Conservation (phyloP, 2,329 filamentous ascomycete species). For the Aspergillus sp. region DNA sequence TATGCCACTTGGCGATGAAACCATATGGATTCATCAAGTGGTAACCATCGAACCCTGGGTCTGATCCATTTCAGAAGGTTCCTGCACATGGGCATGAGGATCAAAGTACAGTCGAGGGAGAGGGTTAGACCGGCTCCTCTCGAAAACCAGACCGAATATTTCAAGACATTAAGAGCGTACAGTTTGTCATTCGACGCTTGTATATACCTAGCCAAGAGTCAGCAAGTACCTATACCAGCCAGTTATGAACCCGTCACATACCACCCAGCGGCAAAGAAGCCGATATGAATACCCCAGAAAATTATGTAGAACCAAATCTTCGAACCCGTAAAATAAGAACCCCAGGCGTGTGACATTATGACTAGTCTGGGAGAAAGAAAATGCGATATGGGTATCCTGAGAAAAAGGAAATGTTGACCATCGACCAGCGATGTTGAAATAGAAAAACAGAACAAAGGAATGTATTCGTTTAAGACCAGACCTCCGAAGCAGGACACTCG, state of each 20-base stretch:
- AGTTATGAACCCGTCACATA: slow-evolving; percentile 41
- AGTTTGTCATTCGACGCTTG: slow-evolving; percentile 66
- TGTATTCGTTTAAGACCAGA: neutral
- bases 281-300: slow-evolving; percentile 75
- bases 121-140: slow-evolving; percentile 86
- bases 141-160: slow-evolving; percentile 92
- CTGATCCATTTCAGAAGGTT: slow-evolving; percentile 80
- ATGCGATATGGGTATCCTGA: slow-evolving; percentile 3
- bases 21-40: slow-evolving; percentile 95
- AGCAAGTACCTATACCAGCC: neutral
- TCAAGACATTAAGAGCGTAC: slow-evolving; percentile 72
- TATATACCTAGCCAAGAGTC: slow-evolving; percentile 61
- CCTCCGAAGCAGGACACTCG: neutral
- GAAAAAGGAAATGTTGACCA: slow-evolving; percentile 3
- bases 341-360: slow-evolving; percentile 36
- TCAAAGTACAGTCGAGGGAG: slow-evolving; percentile 77
- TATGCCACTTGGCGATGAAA: slow-evolving; percentile 96
- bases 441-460: neutral
- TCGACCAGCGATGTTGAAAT: slow-evolving; percentile 13
- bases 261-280: slow-evolving; percentile 81
- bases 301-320: slow-evolving; percentile 77
- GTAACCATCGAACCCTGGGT: slow-evolving; percentile 81
- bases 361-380: slow-evolving; percentile 29
- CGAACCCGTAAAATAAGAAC: slow-evolving; percentile 59
- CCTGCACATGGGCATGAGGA: slow-evolving; percentile 90